phyloP scores from a whole-genome alignment of 2,329 filamentous ascomycete species.

The Beauveria caledonica region DNA sequence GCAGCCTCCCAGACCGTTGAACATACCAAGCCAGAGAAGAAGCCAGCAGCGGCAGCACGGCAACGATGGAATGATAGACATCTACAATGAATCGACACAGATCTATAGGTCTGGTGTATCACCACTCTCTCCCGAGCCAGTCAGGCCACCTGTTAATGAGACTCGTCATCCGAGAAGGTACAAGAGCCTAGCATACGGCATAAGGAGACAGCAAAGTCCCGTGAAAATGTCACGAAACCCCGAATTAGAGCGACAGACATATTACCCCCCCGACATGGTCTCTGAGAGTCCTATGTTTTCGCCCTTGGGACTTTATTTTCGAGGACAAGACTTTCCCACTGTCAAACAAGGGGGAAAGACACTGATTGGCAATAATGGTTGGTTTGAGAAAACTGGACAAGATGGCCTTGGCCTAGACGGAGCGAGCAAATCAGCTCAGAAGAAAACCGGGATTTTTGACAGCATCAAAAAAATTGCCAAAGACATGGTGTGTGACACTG shows the following conservation, averaged over 20 bases:
- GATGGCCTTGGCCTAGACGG: slow-evolving; percentile 16
- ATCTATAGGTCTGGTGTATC: slow-evolving; percentile 16
- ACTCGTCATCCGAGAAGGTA: slow-evolving; percentile 20
- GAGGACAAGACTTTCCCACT: slow-evolving; percentile 28
- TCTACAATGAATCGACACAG: slow-evolving; percentile 21
- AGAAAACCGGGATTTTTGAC: slow-evolving; percentile 35
- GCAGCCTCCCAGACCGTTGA: slow-evolving; percentile 17
- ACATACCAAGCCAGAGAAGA: slow-evolving; percentile 8
- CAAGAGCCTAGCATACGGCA: slow-evolving; percentile 23
- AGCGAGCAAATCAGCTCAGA: slow-evolving; percentile 23
- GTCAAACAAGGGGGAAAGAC: slow-evolving; percentile 38
- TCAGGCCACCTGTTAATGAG: slow-evolving; percentile 12
- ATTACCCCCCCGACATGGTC: slow-evolving; percentile 8
- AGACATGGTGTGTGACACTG: slow-evolving; percentile 36
- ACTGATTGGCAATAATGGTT: slow-evolving; percentile 47
- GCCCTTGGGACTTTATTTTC: slow-evolving; percentile 35
- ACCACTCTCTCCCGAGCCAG: slow-evolving; percentile 13
- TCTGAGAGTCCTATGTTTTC: slow-evolving; percentile 29
- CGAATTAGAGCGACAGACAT: slow-evolving; percentile 12
- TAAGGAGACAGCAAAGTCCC: slow-evolving; percentile 6
- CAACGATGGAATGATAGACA: slow-evolving; percentile 15
- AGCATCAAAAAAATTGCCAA: slow-evolving; percentile 45
- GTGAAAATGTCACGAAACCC: slow-evolving; percentile 2
- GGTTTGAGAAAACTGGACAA: slow-evolving; percentile 40
- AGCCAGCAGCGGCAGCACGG: slow-evolving; percentile 15